Evolutionary conservation across 495 filamentous ascomycete genomes (phyloP).

Genomic region (Cudoniella acicularis): DNA sequence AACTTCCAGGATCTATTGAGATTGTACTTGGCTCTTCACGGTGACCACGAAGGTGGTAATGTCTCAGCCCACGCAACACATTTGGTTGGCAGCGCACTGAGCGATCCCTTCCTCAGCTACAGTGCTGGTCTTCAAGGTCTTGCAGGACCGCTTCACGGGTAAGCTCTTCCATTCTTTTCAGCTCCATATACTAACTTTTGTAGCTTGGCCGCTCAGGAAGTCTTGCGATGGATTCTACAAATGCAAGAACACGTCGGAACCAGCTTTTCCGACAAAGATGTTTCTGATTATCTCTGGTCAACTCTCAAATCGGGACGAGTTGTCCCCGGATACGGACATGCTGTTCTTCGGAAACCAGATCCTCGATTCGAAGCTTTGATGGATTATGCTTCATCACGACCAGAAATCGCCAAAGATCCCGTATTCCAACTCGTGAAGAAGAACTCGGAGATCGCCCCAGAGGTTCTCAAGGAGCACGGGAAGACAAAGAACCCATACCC

Average conservation of each 20-base stretch:
- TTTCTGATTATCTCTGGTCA: conserved; percentile 86
- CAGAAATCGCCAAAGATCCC: conserved; percentile 80
- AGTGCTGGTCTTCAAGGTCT: conserved; percentile 93
- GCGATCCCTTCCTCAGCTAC: conserved; percentile 94
- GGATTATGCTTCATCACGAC: conserved; percentile 84
- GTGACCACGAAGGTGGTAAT: conserved; percentile 97
- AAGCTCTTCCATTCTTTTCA: conserved; percentile 20
- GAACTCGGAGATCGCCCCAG: conserved; percentile 73
- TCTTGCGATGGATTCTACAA: conserved; percentile 88
- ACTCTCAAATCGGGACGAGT: conserved; percentile 93
- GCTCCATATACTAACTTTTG: conserved; percentile 16
- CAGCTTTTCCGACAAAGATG: conserved; percentile 70
- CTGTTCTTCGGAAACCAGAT: conserved; percentile 94
- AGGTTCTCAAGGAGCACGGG: conserved; percentile 86
- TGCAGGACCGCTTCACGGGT: conserved; percentile 90
- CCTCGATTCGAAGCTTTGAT: conserved; percentile 94
- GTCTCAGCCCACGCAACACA: conserved; percentile 97
- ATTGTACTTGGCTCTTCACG: conserved; percentile 92
- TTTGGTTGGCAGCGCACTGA: conserved; percentile 91
- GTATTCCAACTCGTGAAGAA: conserved; percentile 91
- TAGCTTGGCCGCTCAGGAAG: conserved; percentile 90
- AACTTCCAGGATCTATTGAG: conserved; percentile 94
- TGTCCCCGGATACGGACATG: conserved; percentile 96
- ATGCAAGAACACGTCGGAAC: conserved; percentile 87
- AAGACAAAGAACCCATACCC: conserved; percentile 99